A percentile compares a stretch with the other conserved stretches of the same genome.
phyloP scores from a whole-genome alignment of 306 rosid genomes.

The Begonia masoniana region DNA sequence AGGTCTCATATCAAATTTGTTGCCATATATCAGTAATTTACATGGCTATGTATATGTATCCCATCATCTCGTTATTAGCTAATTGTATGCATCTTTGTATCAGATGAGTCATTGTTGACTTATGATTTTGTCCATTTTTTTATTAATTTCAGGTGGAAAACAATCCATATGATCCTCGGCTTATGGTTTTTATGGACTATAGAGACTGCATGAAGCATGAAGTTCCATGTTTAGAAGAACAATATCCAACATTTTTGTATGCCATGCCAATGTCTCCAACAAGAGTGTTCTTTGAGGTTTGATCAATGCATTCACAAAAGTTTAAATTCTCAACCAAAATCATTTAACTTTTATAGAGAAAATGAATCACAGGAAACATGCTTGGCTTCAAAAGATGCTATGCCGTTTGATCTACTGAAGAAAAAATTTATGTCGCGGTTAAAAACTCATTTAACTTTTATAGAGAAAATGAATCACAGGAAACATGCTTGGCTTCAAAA shows the following conservation, averaged over 20 bases:
- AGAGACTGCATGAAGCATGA: slow-evolving; percentile 66
- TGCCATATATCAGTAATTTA: too few species aligned
- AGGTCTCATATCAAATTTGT: neutral
- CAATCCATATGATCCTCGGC: slow-evolving; percentile 84
- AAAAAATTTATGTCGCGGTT: slow-evolving; percentile 73
- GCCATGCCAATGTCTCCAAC: slow-evolving; percentile 92
- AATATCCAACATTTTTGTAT: slow-evolving; percentile 88
- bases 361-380: slow-evolving; percentile 73
- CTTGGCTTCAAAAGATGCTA: slow-evolving; percentile 89
- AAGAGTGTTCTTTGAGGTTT: slow-evolving; percentile 90
- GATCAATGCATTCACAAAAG: slow-evolving; percentile 11
- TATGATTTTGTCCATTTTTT: slow-evolving; percentile 4
- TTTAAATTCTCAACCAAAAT: slow-evolving; percentile 9
- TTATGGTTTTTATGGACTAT: slow-evolving; percentile 99
- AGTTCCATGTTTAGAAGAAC: slow-evolving; percentile 39
- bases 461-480: slow-evolving; percentile 38
- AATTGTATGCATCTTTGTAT: neutral
- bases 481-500: slow-evolving; percentile 94
- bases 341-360: slow-evolving; percentile 10
- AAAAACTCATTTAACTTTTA: slow-evolving; percentile 32
- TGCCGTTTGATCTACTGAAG: slow-evolving; percentile 91
- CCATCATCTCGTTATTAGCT: too few species aligned
- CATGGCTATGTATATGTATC: too few species aligned
- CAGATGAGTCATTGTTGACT: slow-evolving; percentile 4
- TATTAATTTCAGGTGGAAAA: slow-evolving; percentile 64